These are phyloP conservation scores for Cardamine occulta DNA, from an alignment of 345 rosid species.

Conservation along the genomic window DNA sequence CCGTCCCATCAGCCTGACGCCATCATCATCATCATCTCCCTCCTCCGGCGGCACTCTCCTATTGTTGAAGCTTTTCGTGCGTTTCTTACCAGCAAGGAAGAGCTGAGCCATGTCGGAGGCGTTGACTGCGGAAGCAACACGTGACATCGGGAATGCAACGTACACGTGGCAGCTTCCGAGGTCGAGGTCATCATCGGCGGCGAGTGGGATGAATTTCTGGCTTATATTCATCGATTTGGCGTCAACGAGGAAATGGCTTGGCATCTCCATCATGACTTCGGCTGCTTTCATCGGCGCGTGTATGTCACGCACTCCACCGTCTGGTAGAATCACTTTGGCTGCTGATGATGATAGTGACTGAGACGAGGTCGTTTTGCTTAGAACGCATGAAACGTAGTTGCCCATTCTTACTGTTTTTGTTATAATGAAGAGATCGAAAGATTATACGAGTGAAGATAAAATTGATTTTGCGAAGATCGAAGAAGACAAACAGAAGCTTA, in stretches of 20 bases:
- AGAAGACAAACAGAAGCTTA: conserved; percentile 23
- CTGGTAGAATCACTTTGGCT: conserved; percentile 62
- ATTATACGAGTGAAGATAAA: background rate
- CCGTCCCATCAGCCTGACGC: conserved; percentile 26
- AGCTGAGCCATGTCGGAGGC: conserved; percentile 70
- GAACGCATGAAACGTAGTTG: conserved; percentile 69
- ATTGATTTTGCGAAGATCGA: conserved; percentile 15
- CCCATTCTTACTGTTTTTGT: conserved; percentile 56
- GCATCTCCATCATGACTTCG: conserved; percentile 85
- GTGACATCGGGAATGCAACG: conserved; percentile 73
- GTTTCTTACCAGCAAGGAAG: conserved; percentile 50
- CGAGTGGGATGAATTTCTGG: conserved; percentile 63
- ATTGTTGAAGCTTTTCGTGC: conserved; percentile 37
- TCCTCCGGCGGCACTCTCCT: conserved; percentile 49
- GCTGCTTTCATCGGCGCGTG: conserved; percentile 66
- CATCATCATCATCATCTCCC: background rate
- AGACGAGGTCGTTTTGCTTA: conserved; percentile 40
- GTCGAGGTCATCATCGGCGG: conserved; percentile 78
- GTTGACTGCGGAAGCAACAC: conserved; percentile 56
- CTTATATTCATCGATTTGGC: conserved; percentile 62
- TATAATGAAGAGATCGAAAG: background rate
- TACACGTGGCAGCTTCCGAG: conserved; percentile 49
- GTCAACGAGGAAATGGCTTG: conserved; percentile 68
- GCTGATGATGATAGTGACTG: conserved; percentile 29
- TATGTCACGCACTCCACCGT: conserved; percentile 62